phyloP scores from a whole-genome alignment of 495 filamentous ascomycete genomes.

The Schizothecium vesticola region DNA sequence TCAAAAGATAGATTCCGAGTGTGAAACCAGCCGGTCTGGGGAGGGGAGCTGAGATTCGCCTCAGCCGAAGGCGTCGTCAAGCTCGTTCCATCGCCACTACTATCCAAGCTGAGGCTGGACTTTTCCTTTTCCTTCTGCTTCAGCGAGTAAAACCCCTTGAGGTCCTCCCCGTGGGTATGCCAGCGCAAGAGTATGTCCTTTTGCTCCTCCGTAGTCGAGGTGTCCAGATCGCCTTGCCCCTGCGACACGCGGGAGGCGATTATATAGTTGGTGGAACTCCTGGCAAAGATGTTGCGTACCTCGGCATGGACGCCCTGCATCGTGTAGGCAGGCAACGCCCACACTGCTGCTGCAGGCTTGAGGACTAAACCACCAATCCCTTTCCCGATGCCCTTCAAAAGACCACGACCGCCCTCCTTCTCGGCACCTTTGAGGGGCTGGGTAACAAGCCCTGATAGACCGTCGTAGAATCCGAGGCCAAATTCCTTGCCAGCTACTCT shows the following conservation, averaged over 20 bases:
- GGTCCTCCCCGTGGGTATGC: slow-evolving; percentile 47
- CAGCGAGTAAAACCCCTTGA: slow-evolving; percentile 42
- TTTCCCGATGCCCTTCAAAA: slow-evolving; percentile 70
- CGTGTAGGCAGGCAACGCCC: slow-evolving; percentile 65
- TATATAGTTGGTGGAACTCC: slow-evolving; percentile 64
- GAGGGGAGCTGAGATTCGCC: slow-evolving; percentile 9
- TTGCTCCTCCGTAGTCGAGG: slow-evolving; percentile 47
- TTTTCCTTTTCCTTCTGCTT: slow-evolving; percentile 39
- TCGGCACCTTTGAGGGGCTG: slow-evolving; percentile 63
- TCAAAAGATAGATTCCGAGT: slow-evolving; percentile 36
- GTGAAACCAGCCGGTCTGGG: slow-evolving; percentile 37
- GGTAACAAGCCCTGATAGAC: slow-evolving; percentile 65
- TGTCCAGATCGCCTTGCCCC: slow-evolving; percentile 57
- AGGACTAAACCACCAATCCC: slow-evolving; percentile 65
- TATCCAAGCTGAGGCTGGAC: slow-evolving; percentile 1
- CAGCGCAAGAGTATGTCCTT: slow-evolving; percentile 54
- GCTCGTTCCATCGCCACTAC: slow-evolving; percentile 2
- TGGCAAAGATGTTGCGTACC: slow-evolving; percentile 57
- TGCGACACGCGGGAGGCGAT: slow-evolving; percentile 66
- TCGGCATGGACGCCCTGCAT: slow-evolving; percentile 73
- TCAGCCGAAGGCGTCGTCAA: not conserved
- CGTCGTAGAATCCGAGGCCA: slow-evolving; percentile 61
- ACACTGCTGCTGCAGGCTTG: slow-evolving; percentile 64
- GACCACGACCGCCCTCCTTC: slow-evolving; percentile 62
- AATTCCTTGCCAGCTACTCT: slow-evolving; percentile 64